Evolutionary conservation across 2,329 filamentous ascomycete species (phyloP).

Genomic region (Diaporthe ilicicola): DNA sequence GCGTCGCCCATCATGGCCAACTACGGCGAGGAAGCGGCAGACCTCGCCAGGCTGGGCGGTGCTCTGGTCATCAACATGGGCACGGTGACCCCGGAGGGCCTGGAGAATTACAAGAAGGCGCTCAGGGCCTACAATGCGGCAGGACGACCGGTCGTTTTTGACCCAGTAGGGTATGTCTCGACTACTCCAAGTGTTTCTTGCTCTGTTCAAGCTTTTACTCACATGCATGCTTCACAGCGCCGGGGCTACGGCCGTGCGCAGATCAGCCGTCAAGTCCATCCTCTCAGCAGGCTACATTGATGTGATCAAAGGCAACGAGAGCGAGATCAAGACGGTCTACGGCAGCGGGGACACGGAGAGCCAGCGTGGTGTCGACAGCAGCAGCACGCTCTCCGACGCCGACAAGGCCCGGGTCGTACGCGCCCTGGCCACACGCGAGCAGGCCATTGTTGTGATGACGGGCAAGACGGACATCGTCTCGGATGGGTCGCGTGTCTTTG

Average conservation of each 20-base stretch:
- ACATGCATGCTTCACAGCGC: slow-evolving; percentile 55
- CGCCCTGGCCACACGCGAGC: slow-evolving; percentile 72
- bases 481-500: slow-evolving; percentile 74
- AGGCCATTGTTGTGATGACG: slow-evolving; percentile 83
- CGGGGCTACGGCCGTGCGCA: slow-evolving; percentile 80
- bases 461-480: slow-evolving; percentile 80
- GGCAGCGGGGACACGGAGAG: slow-evolving; percentile 59
- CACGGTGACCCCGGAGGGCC: slow-evolving; percentile 79
- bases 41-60: slow-evolving; percentile 80
- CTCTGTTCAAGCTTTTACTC: not conserved
- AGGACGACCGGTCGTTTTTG: slow-evolving; percentile 80
- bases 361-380: slow-evolving; percentile 88
- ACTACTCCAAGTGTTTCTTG: too few relatives aligned
- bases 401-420: slow-evolving; percentile 69
- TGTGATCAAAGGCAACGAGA: slow-evolving; percentile 93
- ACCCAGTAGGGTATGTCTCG: slow-evolving; percentile 81
- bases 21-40: slow-evolving; percentile 81
- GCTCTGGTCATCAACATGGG: slow-evolving; percentile 95
- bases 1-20: slow-evolving; percentile 95
- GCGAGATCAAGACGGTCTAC: slow-evolving; percentile 80
- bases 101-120: slow-evolving; percentile 77
- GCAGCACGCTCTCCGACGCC: slow-evolving; percentile 57
- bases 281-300: slow-evolving; percentile 80
- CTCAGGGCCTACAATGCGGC: slow-evolving; percentile 82
- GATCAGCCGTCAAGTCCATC: slow-evolving; percentile 74